Conservation (phyloP, 805 yeast species). For the Candida koratica region DNA sequence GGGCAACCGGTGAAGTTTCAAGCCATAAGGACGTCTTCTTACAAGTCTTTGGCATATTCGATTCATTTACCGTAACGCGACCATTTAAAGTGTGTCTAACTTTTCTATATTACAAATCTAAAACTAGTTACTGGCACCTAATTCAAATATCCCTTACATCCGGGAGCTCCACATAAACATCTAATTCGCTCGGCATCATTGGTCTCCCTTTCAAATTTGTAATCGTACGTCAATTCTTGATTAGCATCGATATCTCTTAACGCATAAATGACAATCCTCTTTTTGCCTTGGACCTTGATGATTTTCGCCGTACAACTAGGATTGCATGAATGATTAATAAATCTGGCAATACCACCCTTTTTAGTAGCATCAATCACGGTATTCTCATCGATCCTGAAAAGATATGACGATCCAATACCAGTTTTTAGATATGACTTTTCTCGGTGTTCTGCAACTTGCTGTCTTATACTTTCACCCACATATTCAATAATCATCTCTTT, state of each 20-base stretch:
- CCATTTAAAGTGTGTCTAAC: background rate
- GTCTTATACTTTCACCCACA: slow-evolving; percentile 92
- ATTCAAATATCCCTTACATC: slow-evolving; percentile 89
- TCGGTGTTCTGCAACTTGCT: slow-evolving; percentile 89
- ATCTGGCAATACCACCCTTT: slow-evolving; percentile 94
- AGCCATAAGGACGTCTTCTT: no score
- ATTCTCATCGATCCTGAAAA: slow-evolving; percentile 88
- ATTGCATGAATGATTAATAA: slow-evolving; percentile 94
- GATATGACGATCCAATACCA: slow-evolving; percentile 93
- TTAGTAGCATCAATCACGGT: slow-evolving; percentile 97
- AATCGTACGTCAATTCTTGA: slow-evolving; percentile 93
- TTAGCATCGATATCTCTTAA: slow-evolving; percentile 80
- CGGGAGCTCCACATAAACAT: slow-evolving; percentile 93
- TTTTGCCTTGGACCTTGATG: slow-evolving; percentile 89
- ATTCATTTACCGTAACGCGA: no score
- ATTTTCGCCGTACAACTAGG: slow-evolving; percentile 98
- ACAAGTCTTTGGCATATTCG: no score
- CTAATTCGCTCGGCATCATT: slow-evolving; percentile 83
- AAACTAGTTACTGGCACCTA: slow-evolving; percentile 24
- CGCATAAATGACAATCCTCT: slow-evolving; percentile 93
- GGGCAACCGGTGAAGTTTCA: no score
- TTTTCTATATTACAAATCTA: background rate
- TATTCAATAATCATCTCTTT: slow-evolving; percentile 97
- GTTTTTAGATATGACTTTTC: slow-evolving; percentile 80
- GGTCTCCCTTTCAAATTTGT: slow-evolving; percentile 88